Evolutionary conservation across 352 stramenopile genomes (phyloP).

Genomic region (Phytophthora agathidicida): DNA sequence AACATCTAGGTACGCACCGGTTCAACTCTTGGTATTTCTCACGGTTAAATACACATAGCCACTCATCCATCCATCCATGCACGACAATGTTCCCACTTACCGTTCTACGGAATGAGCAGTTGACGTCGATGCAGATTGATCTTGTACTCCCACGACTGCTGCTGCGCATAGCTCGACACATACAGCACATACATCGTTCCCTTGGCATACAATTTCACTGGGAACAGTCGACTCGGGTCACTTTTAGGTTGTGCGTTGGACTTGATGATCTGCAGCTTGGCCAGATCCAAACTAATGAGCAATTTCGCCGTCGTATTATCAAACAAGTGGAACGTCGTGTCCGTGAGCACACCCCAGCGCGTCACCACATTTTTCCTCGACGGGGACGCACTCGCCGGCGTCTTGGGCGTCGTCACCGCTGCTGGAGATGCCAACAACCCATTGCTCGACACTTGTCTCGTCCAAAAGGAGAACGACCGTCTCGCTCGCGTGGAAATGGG

Average conservation of each 20-base stretch:
- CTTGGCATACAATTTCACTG: slow-evolving; percentile 75
- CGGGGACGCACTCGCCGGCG: slow-evolving; percentile 50
- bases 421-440: slow-evolving; percentile 45
- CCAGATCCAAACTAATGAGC: slow-evolving; percentile 71
- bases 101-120: slow-evolving; percentile 68
- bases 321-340: slow-evolving; percentile 82
- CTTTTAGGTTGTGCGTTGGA: slow-evolving; percentile 51
- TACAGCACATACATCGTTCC: slow-evolving; percentile 78
- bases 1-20: no score
- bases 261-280: slow-evolving; percentile 81
- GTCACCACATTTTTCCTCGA: slow-evolving; percentile 66
- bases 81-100: neutral
- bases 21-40: slow-evolving; percentile 11
- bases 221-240: slow-evolving; percentile 63
- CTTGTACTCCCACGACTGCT: slow-evolving; percentile 83
- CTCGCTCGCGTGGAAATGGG: slow-evolving; percentile 43
- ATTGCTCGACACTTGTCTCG: slow-evolving; percentile 51
- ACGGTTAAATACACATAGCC: slow-evolving; percentile 33
- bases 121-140: slow-evolving; percentile 75
- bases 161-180: slow-evolving; percentile 77
- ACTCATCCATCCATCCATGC: slow-evolving; percentile 13
- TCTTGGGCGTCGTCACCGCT: slow-evolving; percentile 36
- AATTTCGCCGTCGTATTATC: slow-evolving; percentile 78
- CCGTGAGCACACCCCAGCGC: slow-evolving; percentile 80
- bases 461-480: slow-evolving; percentile 71